These are phyloP conservation scores for Magnolia changhungtana DNA, from an alignment of 164 flowering plant species.

Conservation along the genomic window DNA sequence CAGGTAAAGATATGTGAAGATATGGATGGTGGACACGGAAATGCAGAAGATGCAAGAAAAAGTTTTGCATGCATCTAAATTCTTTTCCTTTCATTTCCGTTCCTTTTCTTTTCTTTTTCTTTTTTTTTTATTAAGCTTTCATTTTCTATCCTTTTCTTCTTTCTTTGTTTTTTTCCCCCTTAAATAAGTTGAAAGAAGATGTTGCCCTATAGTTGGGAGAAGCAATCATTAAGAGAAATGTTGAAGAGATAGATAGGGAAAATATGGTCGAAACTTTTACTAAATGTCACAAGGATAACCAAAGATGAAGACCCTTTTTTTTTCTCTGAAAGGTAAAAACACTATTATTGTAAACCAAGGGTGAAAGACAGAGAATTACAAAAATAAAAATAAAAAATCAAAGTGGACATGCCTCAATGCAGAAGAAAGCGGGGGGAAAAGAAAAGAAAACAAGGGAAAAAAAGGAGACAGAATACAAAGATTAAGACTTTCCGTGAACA, in stretches of 20 bases:
- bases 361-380: too few species aligned
- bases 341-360: too few species aligned
- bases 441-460: neutral
- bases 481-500: neutral
- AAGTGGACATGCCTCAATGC: too few species aligned
- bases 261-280: neutral
- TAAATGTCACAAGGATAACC: neutral
- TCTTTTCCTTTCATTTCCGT: too few species aligned
- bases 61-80: neutral
- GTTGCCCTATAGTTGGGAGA: neutral
- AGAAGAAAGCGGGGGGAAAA: too few species aligned
- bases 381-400: too few species aligned
- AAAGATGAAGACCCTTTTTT: neutral
- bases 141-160: neutral
- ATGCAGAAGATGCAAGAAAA: neutral
- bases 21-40: neutral
- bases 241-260: neutral
- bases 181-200: neutral
- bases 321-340: neutral
- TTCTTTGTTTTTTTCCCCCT: neutral
- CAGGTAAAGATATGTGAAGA: too few species aligned
- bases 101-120: too few species aligned
- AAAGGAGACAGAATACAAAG: neutral
- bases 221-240: neutral
- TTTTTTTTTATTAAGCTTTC: neutral